phyloP scores from a whole-genome alignment of 2,329 filamentous ascomycete genomes.

The Ophiosphaerella narmari region DNA sequence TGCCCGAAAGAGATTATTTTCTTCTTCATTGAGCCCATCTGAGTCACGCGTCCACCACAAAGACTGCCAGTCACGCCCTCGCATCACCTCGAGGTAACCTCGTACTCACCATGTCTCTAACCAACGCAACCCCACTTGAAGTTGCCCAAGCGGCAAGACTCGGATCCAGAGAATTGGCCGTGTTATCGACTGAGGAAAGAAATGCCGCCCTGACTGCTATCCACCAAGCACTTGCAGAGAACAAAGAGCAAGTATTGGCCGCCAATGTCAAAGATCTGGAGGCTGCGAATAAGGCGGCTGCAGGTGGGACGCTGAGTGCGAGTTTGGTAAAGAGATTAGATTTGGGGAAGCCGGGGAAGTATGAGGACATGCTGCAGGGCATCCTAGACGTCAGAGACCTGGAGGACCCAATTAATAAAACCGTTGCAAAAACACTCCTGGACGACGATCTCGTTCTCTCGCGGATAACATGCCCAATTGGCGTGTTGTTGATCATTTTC shows the following conservation, averaged over 20 bases:
- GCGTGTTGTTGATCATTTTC: slow-evolving; percentile 97
- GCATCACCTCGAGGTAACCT: slow-evolving; percentile 24
- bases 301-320: slow-evolving; percentile 74
- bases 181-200: slow-evolving; percentile 73
- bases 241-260: slow-evolving; percentile 76
- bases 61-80: slow-evolving; percentile 14
- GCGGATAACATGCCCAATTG: slow-evolving; percentile 90
- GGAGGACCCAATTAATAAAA: slow-evolving; percentile 84
- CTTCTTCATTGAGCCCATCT: slow-evolving; percentile 19
- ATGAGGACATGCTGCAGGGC: slow-evolving; percentile 95
- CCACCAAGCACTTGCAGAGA: slow-evolving; percentile 72
- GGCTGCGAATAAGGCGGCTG: slow-evolving; percentile 72
- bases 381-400: slow-evolving; percentile 86
- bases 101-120: slow-evolving; percentile 71
- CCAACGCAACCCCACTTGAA: slow-evolving; percentile 77
- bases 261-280: slow-evolving; percentile 86
- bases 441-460: slow-evolving; percentile 87
- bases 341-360: slow-evolving; percentile 84
- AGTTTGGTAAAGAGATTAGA: slow-evolving; percentile 89
- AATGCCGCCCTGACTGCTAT: slow-evolving; percentile 86
- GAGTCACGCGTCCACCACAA: slow-evolving; percentile 30
- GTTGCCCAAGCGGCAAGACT: slow-evolving; percentile 78
- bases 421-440: slow-evolving; percentile 80
- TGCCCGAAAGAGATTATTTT: slow-evolving; percentile 7
- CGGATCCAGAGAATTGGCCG: slow-evolving; percentile 82